Evolutionary conservation across 2,329 filamentous ascomycete genomes (phyloP).

Genomic region (Grosmannia serpens): DNA sequence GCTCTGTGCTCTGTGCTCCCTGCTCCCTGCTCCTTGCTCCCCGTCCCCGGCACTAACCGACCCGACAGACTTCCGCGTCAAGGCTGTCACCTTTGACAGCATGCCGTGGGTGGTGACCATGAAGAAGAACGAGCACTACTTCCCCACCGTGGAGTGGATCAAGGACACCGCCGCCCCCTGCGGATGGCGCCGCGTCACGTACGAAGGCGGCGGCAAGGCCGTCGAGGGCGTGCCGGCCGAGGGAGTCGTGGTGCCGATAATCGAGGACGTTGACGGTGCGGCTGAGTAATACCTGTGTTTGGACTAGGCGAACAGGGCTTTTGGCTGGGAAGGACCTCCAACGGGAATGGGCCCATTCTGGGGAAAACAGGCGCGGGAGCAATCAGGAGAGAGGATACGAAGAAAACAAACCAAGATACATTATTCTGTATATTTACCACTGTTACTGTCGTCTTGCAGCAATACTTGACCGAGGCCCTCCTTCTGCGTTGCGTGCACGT

Average conservation of each 20-base stretch:
- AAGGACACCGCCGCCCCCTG: conserved; percentile 48
- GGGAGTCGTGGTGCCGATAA: conserved; percentile 27
- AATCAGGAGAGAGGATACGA: not conserved
- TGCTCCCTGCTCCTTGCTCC: not conserved
- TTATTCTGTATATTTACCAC: not conserved
- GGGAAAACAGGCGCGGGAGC: not conserved
- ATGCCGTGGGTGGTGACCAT: conserved; percentile 99
- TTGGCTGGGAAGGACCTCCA: not conserved
- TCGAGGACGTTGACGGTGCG: conserved; percentile 33
- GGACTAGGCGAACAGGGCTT: not conserved
- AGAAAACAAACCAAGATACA: not conserved
- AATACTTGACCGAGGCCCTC: not conserved
- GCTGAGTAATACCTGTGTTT: conserved; percentile 9
- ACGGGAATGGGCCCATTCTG: not conserved
- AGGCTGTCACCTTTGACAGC: conserved; percentile 96
- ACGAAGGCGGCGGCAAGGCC: conserved; percentile 42
- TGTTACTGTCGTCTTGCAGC: not conserved
- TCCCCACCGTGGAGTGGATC: conserved; percentile 59
- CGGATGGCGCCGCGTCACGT: conserved; percentile 53
- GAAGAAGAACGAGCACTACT: conserved; percentile 99
- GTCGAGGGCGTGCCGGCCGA: conserved; percentile 43
- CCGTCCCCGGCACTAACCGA: not conserved
- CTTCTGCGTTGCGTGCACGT: not conserved
- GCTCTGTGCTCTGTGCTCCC: not conserved
- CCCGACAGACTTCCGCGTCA: conserved; percentile 70